Evolutionary conservation across 2,329 filamentous ascomycete genomes (phyloP), one percentile per base, ranked within the genome.

Genomic region (Paecilomyces sp.): DNA sequence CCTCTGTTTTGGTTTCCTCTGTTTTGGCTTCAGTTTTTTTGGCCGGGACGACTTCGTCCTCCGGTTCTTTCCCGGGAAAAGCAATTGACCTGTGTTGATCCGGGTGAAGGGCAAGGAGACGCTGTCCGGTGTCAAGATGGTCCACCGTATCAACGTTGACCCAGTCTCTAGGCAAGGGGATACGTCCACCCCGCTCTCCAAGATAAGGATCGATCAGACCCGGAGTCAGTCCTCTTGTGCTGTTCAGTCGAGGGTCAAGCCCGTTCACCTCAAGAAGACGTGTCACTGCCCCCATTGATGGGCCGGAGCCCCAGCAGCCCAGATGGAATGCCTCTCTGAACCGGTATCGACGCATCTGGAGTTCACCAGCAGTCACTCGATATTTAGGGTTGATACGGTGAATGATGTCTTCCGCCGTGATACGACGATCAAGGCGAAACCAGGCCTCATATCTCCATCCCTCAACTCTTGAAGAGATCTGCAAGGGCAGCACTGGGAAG

Each of bases 391-490:
- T 61, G 28, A 69, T 60, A 3, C 68, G 63, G 54, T 66, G 65
- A 11, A 68, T 60, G 41, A 70, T 69, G 25, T 70, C 68, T 12
- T 61, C 9, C 3, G 55, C 36, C 3, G 58, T 61, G 53, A 70
- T 66, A 15, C 67, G 64, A 22, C 64, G 61, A 54, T 70, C 68
- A 7, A 65, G 36, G 30, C 67, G 67, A 34, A 62, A 54, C 68
- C 68, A 70, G 30, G 67, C 63, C 58, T 70, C 68, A 22, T 68
- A 58, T 7, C 68, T 60, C 65, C 65, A 70, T 11, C 62, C 66
- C 54, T 67, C 65, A 1, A 65, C 65, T 15, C 55, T 25, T n/a
- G 65, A 67, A 1, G 66, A 67, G 28, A 67, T 67, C 8, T 58
- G 65, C 2, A 25, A 12, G 1, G 65, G 66, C 3, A 67, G 63